phyloP scores from a whole-genome alignment of 2,329 filamentous ascomycete genomes.

The Ophiostoma perfectum region DNA sequence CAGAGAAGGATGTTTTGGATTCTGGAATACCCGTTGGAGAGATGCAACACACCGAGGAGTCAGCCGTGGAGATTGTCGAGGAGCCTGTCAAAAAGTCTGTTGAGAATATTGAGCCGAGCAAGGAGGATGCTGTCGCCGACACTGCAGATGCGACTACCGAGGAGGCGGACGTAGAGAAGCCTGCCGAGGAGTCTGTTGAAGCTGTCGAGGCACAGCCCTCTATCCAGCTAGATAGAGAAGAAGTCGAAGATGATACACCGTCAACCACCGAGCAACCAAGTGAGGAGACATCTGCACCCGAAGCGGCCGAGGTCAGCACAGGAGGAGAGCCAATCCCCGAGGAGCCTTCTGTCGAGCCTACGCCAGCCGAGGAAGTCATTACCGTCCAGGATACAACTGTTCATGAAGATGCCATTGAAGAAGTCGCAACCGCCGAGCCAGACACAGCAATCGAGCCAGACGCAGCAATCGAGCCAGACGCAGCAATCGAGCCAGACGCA shows the following conservation, averaged over 20 bases:
- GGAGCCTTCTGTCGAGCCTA: background rate
- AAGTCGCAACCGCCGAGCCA: background rate
- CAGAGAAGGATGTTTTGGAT: conserved; percentile 12
- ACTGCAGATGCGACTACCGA: background rate
- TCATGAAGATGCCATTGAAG: background rate
- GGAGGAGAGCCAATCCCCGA: background rate
- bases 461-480: background rate
- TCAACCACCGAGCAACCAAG: conserved; percentile 4
- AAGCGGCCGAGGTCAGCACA: background rate
- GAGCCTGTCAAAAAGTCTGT: conserved; percentile 12
- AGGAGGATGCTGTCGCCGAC: background rate
- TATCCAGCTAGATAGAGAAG: conserved; percentile 14
- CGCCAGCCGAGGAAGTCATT: background rate
- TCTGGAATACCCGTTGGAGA: conserved; percentile 14
- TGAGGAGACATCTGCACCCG: background rate
- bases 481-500: background rate
- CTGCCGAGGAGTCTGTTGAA: conserved; percentile 7
- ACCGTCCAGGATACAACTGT: background rate
- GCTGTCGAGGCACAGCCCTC: background rate
- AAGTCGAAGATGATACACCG: conserved; percentile 8
- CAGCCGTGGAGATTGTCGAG: conserved; percentile 14
- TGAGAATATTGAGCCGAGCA: background rate
- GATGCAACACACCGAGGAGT: background rate
- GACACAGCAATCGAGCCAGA: background rate
- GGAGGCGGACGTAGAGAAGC: background rate